A percentile compares a stretch with the other conserved stretches of the same genome.
Evolutionary conservation across 495 filamentous ascomycete genomes (phyloP).

Genomic region (Haplographium delicatum): DNA sequence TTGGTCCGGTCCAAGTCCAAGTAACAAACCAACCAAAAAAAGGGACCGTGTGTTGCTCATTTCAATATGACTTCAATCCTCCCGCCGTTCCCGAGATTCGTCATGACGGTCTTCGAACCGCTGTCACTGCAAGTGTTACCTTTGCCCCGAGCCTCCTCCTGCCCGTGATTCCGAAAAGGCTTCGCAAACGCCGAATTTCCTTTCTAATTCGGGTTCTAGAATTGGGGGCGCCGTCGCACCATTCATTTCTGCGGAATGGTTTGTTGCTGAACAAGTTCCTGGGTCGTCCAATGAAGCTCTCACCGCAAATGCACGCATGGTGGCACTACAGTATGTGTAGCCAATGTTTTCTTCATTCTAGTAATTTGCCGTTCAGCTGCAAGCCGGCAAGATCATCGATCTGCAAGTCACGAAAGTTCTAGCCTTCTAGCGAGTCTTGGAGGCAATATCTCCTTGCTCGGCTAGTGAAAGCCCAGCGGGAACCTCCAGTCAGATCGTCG

Average conservation of each 20-base stretch:
- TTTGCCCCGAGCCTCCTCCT: conserved; percentile 5
- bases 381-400: no score
- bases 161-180: no score
- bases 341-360: no score
- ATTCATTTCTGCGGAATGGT: conserved; percentile 49
- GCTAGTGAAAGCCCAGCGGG: no score
- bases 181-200: background rate
- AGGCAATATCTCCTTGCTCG: no score
- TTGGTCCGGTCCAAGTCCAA: no score
- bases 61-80: conserved; percentile 47
- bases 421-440: no score
- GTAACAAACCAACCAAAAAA: no score
- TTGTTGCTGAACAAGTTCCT: conserved; percentile 56
- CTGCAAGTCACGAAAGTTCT: no score
- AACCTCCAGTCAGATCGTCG: no score
- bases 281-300: conserved; percentile 22
- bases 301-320: conserved; percentile 30
- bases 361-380: no score
- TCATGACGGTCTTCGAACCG: conserved; percentile 63
- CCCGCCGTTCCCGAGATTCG: conserved; percentile 43
- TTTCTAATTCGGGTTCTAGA: conserved; percentile 27
- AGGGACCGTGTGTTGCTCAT: no score
- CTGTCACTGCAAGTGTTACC: conserved; percentile 52
- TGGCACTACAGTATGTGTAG: conserved; percentile 29
- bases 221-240: conserved; percentile 52